Evolutionary conservation across 139 green algal species (phyloP).

Genomic region (Medakamo hakoo): DNA sequence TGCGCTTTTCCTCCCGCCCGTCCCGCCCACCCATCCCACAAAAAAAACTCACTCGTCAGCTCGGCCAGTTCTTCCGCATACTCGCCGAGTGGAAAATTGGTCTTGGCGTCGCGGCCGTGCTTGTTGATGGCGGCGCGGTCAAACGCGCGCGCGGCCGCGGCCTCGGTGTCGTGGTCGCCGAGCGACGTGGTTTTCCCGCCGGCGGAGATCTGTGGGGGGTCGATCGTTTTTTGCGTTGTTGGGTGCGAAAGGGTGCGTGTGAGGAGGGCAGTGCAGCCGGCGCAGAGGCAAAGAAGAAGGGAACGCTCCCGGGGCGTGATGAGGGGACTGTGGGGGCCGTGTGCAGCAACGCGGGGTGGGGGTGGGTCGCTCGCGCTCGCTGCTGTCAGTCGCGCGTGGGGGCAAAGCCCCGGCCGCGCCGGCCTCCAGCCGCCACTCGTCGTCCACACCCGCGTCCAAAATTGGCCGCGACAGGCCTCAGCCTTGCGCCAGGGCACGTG

Average conservation of each 20-base stretch:
- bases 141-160: constrained; percentile 25
- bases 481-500: too few species aligned
- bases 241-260: background rate
- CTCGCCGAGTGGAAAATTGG: constrained; percentile 21
- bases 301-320: too few species aligned
- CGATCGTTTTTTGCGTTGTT: background rate
- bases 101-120: constrained; percentile 9
- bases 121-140: constrained; percentile 31
- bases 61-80: constrained; percentile 21
- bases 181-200: constrained; percentile 22
- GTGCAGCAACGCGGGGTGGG: background rate
- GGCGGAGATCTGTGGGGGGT: constrained; percentile 16
- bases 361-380: too few species aligned
- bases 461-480: too few species aligned
- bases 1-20: background rate
- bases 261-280: too few species aligned
- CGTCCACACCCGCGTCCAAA: too few species aligned
- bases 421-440: too few species aligned
- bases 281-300: too few species aligned
- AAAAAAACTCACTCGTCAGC: constrained; percentile 7
- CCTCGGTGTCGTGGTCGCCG: constrained; percentile 31
- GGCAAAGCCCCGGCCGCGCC: too few species aligned
- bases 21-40: background rate
- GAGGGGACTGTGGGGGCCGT: background rate
- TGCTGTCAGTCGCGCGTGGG: too few species aligned